Conservation (phyloP, 1,284 basidiomycete genomes). For the Acaromyces ingoldii region DNA sequence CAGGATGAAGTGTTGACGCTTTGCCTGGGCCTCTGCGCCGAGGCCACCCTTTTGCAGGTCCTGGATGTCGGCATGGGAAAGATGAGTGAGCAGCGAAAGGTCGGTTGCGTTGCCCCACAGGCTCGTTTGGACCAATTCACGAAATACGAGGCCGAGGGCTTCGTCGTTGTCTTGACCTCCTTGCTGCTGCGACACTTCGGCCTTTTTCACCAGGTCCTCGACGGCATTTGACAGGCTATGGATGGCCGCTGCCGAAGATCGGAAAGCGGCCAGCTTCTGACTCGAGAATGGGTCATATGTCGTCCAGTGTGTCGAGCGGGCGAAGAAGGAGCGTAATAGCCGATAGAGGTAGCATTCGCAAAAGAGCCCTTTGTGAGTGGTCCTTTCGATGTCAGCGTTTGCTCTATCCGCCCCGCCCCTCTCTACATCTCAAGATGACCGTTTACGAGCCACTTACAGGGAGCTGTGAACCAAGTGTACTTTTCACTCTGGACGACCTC, state of each 20-base stretch:
- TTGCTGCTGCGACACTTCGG: slow-evolving; percentile 17
- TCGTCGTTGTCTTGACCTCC: slow-evolving; percentile 1
- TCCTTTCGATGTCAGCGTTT: too few species aligned
- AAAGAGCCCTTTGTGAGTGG: slow-evolving; percentile 58
- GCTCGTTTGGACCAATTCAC: slow-evolving; percentile 66
- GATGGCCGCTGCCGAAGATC: slow-evolving; percentile 70
- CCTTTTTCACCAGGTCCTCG: slow-evolving; percentile 31
- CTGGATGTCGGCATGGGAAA: slow-evolving; percentile 74
- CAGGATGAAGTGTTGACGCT: slow-evolving; percentile 61
- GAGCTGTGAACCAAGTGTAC: slow-evolving; percentile 81
- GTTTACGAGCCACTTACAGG: slow-evolving; percentile 57
- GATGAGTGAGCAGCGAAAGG: slow-evolving; percentile 72
- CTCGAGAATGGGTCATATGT: slow-evolving; percentile 75
- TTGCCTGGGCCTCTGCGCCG: slow-evolving; percentile 47
- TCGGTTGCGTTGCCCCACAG: slow-evolving; percentile 67
- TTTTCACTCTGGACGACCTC: slow-evolving; percentile 35
- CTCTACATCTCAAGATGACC: neutral
- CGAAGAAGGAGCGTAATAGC: slow-evolving; percentile 70
- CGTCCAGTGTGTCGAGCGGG: slow-evolving; percentile 67
- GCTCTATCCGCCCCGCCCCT: neutral
- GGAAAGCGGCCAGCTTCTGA: slow-evolving; percentile 79
- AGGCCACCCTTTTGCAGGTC: slow-evolving; percentile 60
- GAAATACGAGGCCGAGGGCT: neutral
- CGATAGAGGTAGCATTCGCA: slow-evolving; percentile 83
- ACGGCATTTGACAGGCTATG: slow-evolving; percentile 40